Conservation (phyloP, 2,329 filamentous ascomycete species). For the Neobulgaria alba region DNA sequence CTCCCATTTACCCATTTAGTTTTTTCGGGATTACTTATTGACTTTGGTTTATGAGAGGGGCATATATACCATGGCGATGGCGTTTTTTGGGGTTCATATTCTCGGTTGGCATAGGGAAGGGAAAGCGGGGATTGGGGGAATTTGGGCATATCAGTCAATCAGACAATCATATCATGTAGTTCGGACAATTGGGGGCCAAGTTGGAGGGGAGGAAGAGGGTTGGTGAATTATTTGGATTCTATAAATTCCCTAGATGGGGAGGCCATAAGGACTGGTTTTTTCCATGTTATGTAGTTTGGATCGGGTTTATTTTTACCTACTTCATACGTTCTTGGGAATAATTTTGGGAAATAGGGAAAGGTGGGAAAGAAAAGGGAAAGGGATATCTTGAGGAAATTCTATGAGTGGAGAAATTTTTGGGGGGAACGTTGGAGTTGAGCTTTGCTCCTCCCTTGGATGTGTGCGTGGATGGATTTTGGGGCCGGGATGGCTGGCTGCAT, state of each 20-base stretch:
- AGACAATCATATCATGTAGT: constrained; percentile 5
- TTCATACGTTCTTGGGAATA: constrained; percentile 8
- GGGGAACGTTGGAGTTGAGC: constrained; percentile 16
- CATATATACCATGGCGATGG: constrained; percentile 17
- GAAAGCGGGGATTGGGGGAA: constrained; percentile 1
- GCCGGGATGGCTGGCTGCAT: neutral
- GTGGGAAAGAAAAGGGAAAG: constrained; percentile 1
- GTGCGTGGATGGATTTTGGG: neutral
- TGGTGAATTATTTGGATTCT: neutral
- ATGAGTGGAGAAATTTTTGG: constrained; percentile 9
- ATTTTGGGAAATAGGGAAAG: neutral
- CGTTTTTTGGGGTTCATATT: constrained; percentile 12
- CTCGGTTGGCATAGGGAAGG: neutral
- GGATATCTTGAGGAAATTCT: constrained; percentile 13
- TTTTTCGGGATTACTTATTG: too few species aligned
- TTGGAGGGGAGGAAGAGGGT: neutral
- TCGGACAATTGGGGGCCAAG: constrained; percentile 1
- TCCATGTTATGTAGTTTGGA: neutral
- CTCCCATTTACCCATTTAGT: constrained; percentile 1
- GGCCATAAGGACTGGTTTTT: constrained; percentile 1
- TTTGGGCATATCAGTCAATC: neutral
- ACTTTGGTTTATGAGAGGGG: too few species aligned
- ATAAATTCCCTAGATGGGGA: neutral
- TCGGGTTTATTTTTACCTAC: constrained; percentile 2
- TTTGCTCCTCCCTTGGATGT: constrained; percentile 12